Percentiles rank a stretch among this genome's conserved stretches.
Conservation (phyloP, 2,329 filamentous ascomycete genomes). For the Colletotrichum cereale region DNA sequence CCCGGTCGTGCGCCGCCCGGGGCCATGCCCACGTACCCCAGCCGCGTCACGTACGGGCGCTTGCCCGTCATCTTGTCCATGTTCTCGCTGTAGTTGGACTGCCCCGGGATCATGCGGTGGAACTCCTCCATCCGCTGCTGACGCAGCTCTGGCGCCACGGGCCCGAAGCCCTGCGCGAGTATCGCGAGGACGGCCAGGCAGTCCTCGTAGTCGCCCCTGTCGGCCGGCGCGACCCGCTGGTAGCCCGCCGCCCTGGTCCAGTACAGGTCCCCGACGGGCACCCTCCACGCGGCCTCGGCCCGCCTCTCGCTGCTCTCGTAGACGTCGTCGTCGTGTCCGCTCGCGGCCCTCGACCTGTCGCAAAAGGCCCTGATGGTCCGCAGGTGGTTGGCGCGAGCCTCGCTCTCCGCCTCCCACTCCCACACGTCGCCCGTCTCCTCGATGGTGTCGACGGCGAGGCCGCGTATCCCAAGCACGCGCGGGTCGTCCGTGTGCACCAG, state of each 20-base stretch:
- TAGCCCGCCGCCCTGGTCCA: constrained; percentile 2
- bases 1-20: constrained; percentile 22
- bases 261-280: constrained; percentile 29
- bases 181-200: constrained; percentile 5
- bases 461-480: constrained; percentile 26
- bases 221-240: not conserved
- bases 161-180: not conserved
- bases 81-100: constrained; percentile 22
- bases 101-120: not conserved
- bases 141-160: not conserved
- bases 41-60: constrained; percentile 31
- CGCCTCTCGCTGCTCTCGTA: constrained; percentile 5
- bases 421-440: constrained; percentile 30
- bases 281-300: constrained; percentile 33
- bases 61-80: constrained; percentile 28
- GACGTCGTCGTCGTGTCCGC: not conserved
- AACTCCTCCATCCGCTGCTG: constrained; percentile 5
- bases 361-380: constrained; percentile 16
- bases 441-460: constrained; percentile 32
- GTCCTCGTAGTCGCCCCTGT: constrained; percentile 21
- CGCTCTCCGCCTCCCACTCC: constrained; percentile 2
- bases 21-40: constrained; percentile 37
- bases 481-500: not conserved
- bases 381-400: not conserved
- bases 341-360: constrained; percentile 1